Evolutionary conservation across 495 filamentous ascomycete species (phyloP).

Genomic region (Neurospora sp.): DNA sequence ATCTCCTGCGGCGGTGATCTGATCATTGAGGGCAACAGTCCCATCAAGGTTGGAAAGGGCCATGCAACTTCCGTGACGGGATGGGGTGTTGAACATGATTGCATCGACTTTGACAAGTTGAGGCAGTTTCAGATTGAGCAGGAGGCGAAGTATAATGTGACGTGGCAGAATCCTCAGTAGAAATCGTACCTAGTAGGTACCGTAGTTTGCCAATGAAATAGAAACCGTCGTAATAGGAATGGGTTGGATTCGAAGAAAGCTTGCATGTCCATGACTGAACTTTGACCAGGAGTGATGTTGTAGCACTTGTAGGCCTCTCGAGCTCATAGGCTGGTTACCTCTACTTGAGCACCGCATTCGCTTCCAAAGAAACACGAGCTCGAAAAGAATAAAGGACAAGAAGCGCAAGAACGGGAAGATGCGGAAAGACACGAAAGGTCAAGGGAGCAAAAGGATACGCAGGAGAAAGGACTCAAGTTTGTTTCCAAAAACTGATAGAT

Average conservation of each 20-base stretch:
- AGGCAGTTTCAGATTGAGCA: constrained; percentile 11
- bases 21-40: not conserved
- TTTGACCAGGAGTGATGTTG: not conserved
- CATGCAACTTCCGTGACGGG: constrained; percentile 1
- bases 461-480: not conserved
- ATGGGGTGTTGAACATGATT: constrained; percentile 6
- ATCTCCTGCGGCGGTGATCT: constrained; percentile 1
- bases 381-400: not conserved
- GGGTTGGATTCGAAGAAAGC: not conserved
- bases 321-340: not conserved
- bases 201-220: not conserved
- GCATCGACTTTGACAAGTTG: constrained; percentile 2
- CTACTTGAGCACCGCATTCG: not conserved
- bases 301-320: not conserved
- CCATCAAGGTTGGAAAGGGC: not conserved
- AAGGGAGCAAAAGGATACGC: not conserved
- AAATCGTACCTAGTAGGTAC: not conserved
- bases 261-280: not conserved
- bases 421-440: not conserved
- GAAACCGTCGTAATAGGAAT: not conserved
- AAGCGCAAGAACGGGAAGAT: not conserved
- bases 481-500: not conserved
- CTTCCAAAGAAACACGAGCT: not conserved
- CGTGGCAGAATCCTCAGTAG: not conserved
- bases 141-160: constrained; percentile 1